Conservation (phyloP, 2,329 filamentous ascomycete genomes). For the Fulvia fulva region DNA sequence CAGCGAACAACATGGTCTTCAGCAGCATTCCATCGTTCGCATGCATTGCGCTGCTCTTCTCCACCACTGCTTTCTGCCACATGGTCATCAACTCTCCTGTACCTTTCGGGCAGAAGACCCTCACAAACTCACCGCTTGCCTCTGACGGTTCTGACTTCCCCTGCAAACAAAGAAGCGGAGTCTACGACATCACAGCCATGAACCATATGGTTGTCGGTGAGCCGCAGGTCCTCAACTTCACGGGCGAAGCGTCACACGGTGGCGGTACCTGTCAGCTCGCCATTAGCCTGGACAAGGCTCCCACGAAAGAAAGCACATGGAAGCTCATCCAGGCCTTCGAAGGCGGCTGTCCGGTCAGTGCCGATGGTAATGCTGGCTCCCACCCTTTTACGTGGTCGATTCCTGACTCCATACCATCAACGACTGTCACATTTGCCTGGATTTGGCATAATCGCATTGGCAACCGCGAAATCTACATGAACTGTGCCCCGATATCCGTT, state of each 20-base stretch:
- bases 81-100: constrained; percentile 67
- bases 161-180: constrained; percentile 61
- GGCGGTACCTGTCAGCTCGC: constrained; percentile 88
- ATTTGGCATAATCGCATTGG: constrained; percentile 84
- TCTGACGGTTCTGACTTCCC: constrained; percentile 59
- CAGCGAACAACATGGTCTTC: constrained; percentile 11
- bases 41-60: constrained; percentile 35
- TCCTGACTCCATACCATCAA: constrained; percentile 67
- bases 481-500: constrained; percentile 73
- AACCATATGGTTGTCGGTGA: constrained; percentile 65
- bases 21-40: constrained; percentile 6
- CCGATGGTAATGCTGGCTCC: constrained; percentile 40
- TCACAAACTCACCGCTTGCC: constrained; percentile 63
- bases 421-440: constrained; percentile 77
- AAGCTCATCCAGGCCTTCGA: constrained; percentile 87
- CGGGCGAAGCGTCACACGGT: constrained; percentile 73
- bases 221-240: constrained; percentile 59
- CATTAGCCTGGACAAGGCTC: constrained; percentile 69
- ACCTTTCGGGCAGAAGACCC: constrained; percentile 55
- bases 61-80: constrained; percentile 60
- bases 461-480: constrained; percentile 90
- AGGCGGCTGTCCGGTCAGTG: constrained; percentile 77
- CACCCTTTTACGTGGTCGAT: constrained; percentile 67
- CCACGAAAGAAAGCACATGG: constrained; percentile 64
- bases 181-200: constrained; percentile 45